Evolutionary conservation across 1,139 yeast genomes (phyloP).

Genomic region (Suhomyces coccinellae): DNA sequence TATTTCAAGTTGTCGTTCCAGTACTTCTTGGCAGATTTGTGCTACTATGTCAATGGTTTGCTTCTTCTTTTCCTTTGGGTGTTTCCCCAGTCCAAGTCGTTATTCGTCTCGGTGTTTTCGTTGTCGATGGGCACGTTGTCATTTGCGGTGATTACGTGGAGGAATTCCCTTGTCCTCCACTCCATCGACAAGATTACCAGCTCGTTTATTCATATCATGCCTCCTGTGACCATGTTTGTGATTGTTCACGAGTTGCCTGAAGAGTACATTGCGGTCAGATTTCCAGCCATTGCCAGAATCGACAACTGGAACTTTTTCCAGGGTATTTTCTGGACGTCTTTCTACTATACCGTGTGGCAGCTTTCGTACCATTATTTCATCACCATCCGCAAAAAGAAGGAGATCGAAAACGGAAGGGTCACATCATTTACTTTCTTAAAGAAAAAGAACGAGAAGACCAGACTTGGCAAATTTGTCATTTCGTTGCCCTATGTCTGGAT

Average conservation of each 20-base stretch:
- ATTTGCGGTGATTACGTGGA: conserved; percentile 95
- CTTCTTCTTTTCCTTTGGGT: conserved; percentile 77
- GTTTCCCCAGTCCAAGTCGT: conserved; percentile 67
- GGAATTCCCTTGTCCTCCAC: conserved; percentile 89
- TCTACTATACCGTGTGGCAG: conserved; percentile 94
- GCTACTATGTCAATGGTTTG: conserved; percentile 83
- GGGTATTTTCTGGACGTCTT: conserved; percentile 76
- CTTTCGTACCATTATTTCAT: conserved; percentile 86
- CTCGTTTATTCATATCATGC: conserved; percentile 86
- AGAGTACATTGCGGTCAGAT: conserved; percentile 55
- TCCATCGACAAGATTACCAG: conserved; percentile 92
- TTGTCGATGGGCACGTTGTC: conserved; percentile 86
- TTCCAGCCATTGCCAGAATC: conserved; percentile 76
- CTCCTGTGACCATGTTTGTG: conserved; percentile 86
- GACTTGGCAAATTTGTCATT: conserved; percentile 78
- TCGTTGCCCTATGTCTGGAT: conserved; percentile 76
- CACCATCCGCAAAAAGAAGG: conserved; percentile 73
- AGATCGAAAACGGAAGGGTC: conserved; percentile 81
- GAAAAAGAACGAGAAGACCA: conserved; percentile 62
- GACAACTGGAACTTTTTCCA: conserved; percentile 69
- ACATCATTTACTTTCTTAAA: conserved; percentile 88
- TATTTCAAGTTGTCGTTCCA: conserved; percentile 79
- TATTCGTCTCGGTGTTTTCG: conserved; percentile 83
- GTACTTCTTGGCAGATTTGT: conserved; percentile 87
- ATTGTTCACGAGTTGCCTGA: conserved; percentile 76